These are phyloP conservation scores for Albugo laibachii DNA, from an alignment of 352 stramenopile species.

Conservation along the genomic window DNA sequence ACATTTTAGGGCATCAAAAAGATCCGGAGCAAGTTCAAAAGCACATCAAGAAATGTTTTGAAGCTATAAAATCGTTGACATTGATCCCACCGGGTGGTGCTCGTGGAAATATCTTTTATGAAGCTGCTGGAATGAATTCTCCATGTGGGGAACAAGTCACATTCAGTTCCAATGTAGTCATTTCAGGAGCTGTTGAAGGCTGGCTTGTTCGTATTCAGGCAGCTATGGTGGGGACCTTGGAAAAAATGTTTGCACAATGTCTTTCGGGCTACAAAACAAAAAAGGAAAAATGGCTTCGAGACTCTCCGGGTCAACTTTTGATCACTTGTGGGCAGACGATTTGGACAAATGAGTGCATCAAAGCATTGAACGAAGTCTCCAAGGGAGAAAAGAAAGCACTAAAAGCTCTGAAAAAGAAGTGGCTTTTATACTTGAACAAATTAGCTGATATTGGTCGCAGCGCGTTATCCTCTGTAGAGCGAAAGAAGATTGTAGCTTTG, in stretches of 20 bases:
- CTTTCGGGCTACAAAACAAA: slow-evolving; percentile 80
- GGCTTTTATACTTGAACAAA: slow-evolving; percentile 86
- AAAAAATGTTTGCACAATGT: slow-evolving; percentile 73
- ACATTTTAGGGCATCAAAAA: slow-evolving; percentile 76
- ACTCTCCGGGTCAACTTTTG: slow-evolving; percentile 82
- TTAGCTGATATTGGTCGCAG: slow-evolving; percentile 86
- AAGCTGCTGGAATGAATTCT: slow-evolving; percentile 79
- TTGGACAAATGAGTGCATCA: slow-evolving; percentile 88
- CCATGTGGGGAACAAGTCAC: slow-evolving; percentile 74
- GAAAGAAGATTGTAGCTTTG: slow-evolving; percentile 91
- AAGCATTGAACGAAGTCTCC: slow-evolving; percentile 79
- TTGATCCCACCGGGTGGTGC: slow-evolving; percentile 31
- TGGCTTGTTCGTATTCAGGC: slow-evolving; percentile 76
- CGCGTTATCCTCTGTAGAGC: slow-evolving; percentile 73
- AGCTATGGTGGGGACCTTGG: slow-evolving; percentile 66
- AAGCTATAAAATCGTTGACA: slow-evolving; percentile 70
- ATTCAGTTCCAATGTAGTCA: slow-evolving; percentile 71
- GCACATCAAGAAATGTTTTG: slow-evolving; percentile 85
- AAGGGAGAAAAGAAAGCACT: slow-evolving; percentile 84
- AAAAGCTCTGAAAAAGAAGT: slow-evolving; percentile 87
- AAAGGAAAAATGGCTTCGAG: slow-evolving; percentile 92
- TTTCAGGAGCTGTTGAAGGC: slow-evolving; percentile 80
- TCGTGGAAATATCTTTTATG: slow-evolving; percentile 67
- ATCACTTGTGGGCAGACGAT: slow-evolving; percentile 85
- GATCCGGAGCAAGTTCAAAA: slow-evolving; percentile 79